These are phyloP conservation scores for Macrolepiota albuminosa DNA, from an alignment of 768 basidiomycete genomes.

Conservation along the genomic window DNA sequence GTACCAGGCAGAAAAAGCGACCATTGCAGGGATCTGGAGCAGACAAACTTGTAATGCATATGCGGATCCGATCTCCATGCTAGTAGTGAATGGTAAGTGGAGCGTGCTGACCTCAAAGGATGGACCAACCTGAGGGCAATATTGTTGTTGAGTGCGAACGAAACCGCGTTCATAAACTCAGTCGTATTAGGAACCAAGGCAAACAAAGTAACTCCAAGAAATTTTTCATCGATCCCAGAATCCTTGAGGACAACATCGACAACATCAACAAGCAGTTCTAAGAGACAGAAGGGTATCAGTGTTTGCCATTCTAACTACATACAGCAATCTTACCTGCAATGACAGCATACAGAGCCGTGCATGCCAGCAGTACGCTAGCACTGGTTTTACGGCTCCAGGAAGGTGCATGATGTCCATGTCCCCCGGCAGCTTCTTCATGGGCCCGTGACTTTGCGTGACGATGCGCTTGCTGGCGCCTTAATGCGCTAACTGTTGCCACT, in stretches of 20 bases:
- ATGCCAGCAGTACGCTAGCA: slow-evolving; percentile 82
- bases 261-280: slow-evolving; percentile 91
- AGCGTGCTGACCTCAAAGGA: background rate
- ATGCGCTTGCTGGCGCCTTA: slow-evolving; percentile 74
- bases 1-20: slow-evolving; percentile 96
- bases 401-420: slow-evolving; percentile 85
- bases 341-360: slow-evolving; percentile 89
- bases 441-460: slow-evolving; percentile 40
- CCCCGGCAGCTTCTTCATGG: slow-evolving; percentile 51
- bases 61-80: slow-evolving; percentile 99
- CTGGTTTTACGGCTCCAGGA: slow-evolving; percentile 92
- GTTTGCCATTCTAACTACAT: background rate
- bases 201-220: slow-evolving; percentile 93
- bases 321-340: slow-evolving; percentile 75
- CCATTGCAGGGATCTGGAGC: slow-evolving; percentile 97
- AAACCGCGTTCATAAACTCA: slow-evolving; percentile 99
- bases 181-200: slow-evolving; percentile 98
- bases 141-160: slow-evolving; percentile 94
- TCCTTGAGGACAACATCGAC: slow-evolving; percentile 90
- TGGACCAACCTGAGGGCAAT: slow-evolving; percentile 80
- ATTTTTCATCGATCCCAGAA: slow-evolving; percentile 95
- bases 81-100: slow-evolving; percentile 24
- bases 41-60: slow-evolving; percentile 98
- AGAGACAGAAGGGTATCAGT: slow-evolving; percentile 10
- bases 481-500: slow-evolving; percentile 87